Evolutionary conservation across 371 early-diverging fungal species (phyloP), one percentile per base, ranked within the genome.

Genomic region (Mortierella sp.): DNA sequence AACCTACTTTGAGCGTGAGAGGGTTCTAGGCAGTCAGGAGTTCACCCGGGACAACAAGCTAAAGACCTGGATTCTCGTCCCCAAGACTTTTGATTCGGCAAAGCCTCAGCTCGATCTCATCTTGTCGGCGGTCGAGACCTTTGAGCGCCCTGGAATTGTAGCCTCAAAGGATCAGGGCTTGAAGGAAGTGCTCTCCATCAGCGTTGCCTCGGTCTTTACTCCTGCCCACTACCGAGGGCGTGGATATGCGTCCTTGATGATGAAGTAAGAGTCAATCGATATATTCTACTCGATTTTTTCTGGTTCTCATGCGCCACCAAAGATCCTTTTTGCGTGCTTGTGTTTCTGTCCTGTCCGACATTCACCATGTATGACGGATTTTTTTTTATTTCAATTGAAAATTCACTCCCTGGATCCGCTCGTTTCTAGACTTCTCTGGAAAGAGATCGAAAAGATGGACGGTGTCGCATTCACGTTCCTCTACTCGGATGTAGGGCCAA

Each of bases 181-280:
- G 26, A 55, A 55, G 63, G 77, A 86, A 44, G 77, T 66, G 24
- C 31, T 53, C 47, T 68, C 79, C 8, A 74, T 82, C 63, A 80
- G 86, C 43, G 70, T 88, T 63, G 85, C 87, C 24, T 84, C 86
- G 34, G 88, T 88, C 48, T 86, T 85, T 71, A 79, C 83, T 24
- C 86, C 86, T 14, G 77, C 40, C 19, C 53, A 63, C 24, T 65
- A 79, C 61, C 79, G 87, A 7, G 72, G 77, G 29, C 65, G 80
- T 34, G 87, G 88, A 10, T 88, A 87, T 61, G 86, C 79, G 14
- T 74, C 77, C 14, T 34, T 77, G 4, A 78, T 87, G 86, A 77
- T 87, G 75, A 66, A 66, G 73, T 77, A 84, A 61, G 45, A 74
- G 45, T 19, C 19, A 2, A 0, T 50, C 11, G 2, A 44, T 41